Percentiles rank a stretch among this genome's conserved stretches.
phyloP scores from a whole-genome alignment of 1,284 basidiomycete genomes.

The Moesziomyces parantarcticus region DNA sequence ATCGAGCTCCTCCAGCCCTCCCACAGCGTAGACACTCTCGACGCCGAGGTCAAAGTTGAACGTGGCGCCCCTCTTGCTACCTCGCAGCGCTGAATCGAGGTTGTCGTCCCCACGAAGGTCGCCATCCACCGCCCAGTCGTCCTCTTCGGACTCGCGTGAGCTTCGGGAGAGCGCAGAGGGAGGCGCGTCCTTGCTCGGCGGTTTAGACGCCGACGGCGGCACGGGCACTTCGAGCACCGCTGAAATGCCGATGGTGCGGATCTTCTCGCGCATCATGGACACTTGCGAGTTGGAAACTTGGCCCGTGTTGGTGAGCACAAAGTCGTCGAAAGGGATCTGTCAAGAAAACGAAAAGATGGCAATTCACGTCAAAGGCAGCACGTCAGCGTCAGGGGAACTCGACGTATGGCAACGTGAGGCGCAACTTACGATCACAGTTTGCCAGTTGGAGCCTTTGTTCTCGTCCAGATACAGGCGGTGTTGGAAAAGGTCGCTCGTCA shows the following conservation, averaged over 20 bases:
- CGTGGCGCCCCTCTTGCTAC: constrained; percentile 52
- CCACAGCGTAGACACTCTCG: constrained; percentile 64
- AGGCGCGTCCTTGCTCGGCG: constrained; percentile 31
- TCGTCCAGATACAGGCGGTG: constrained; percentile 82
- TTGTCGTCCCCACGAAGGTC: constrained; percentile 9
- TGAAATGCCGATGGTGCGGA: constrained; percentile 84
- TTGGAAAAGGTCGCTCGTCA: constrained; percentile 81
- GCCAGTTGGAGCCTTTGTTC: constrained; percentile 78
- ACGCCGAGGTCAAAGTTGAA: constrained; percentile 70
- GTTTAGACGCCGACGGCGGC: constrained; percentile 29
- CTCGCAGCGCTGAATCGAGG: constrained; percentile 18
- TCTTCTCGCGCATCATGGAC: constrained; percentile 78
- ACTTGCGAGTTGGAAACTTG: constrained; percentile 76
- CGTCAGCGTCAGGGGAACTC: neutral
- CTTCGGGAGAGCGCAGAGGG: constrained; percentile 25
- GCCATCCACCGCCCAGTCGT: constrained; percentile 40
- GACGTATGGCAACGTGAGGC: neutral
- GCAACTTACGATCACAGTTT: constrained; percentile 79
- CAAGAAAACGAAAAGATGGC: neutral
- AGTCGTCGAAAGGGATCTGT: constrained; percentile 82
- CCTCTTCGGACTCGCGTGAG: constrained; percentile 9
- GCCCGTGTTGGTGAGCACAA: constrained; percentile 84
- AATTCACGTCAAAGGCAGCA: neutral
- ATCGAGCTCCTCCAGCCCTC: constrained; percentile 51
- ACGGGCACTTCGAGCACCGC: constrained; percentile 58